These are phyloP conservation scores for Fusarium sp. DNA, from an alignment of 2,329 filamentous ascomycete genomes.

Conservation along the genomic window DNA sequence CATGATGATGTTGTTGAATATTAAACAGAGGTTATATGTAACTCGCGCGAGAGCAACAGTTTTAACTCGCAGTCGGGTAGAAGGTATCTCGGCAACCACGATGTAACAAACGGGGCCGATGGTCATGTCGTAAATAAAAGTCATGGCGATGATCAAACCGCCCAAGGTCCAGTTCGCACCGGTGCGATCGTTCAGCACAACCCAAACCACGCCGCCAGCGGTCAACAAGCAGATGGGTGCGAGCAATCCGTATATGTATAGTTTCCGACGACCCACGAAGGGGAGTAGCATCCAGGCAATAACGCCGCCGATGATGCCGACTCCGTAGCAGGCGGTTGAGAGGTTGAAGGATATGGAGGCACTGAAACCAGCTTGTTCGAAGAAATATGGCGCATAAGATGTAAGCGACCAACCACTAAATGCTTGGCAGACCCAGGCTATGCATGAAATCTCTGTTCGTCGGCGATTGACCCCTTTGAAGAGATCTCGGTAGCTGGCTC, in stretches of 20 bases:
- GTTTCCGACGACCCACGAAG: constrained; percentile 54
- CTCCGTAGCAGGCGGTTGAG: constrained; percentile 53
- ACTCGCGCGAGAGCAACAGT: constrained; percentile 55
- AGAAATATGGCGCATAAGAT: constrained; percentile 53
- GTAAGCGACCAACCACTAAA: constrained; percentile 42
- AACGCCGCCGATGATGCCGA: constrained; percentile 56
- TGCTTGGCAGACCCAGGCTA: constrained; percentile 45
- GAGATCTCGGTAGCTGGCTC: constrained; percentile 40
- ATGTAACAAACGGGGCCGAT: constrained; percentile 49
- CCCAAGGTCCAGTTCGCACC: constrained; percentile 52
- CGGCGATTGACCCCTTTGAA: constrained; percentile 44
- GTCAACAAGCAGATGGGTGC: constrained; percentile 47
- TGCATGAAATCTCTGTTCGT: constrained; percentile 46
- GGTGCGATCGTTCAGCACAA: constrained; percentile 42
- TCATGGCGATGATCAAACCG: constrained; percentile 55
- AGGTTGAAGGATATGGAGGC: constrained; percentile 54
- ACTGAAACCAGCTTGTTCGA: constrained; percentile 55
- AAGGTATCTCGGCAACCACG: constrained; percentile 54
- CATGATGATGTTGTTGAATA: constrained; percentile 46
- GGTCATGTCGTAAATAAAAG: constrained; percentile 51
- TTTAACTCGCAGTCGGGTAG: constrained; percentile 54
- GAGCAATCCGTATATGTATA: constrained; percentile 54
- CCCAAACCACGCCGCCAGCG: constrained; percentile 54
- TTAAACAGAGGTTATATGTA: constrained; percentile 38
- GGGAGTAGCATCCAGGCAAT: constrained; percentile 55